These are phyloP conservation scores for Peterozyma xylosa DNA, from an alignment of 805 yeast genomes.

Conservation along the genomic window DNA sequence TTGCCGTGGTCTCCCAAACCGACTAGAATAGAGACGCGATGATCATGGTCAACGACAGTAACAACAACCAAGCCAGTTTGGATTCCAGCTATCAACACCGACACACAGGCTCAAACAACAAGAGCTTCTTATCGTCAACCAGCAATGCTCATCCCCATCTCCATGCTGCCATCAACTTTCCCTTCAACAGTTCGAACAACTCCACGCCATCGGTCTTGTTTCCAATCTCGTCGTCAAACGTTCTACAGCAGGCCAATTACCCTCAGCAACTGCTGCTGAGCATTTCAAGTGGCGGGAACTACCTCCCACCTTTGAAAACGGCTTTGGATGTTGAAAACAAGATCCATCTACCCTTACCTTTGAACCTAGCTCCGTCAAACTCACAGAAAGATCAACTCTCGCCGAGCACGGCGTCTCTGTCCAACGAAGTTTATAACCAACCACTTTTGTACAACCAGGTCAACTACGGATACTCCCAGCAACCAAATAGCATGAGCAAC, in stretches of 20 bases:
- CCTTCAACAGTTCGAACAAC: no score
- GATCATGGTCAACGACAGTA: slow-evolving; percentile 7
- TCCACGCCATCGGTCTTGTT: not conserved
- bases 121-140: slow-evolving; percentile 11
- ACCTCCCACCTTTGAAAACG: slow-evolving; percentile 1
- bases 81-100: no score
- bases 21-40: not conserved
- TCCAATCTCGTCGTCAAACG: not conserved
- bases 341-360: slow-evolving; percentile 2
- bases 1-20: not conserved
- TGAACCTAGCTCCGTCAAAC: no score
- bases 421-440: no score
- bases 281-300: not conserved
- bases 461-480: slow-evolving; percentile 4
- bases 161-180: no score
- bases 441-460: no score
- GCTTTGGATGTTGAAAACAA: not conserved
- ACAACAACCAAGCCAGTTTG: slow-evolving; percentile 3
- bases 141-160: slow-evolving; percentile 13
- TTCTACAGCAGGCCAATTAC: not conserved
- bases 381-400: no score
- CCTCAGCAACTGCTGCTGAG: slow-evolving; percentile 5
- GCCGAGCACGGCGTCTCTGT: no score
- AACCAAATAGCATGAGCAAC: slow-evolving; percentile 8
- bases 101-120: slow-evolving; percentile 2